Percentiles rank a stretch among this genome's conserved stretches.
Evolutionary conservation across 345 rosid species (phyloP).

Genomic region (sweet orange (Citrus sinensis)): DNA sequence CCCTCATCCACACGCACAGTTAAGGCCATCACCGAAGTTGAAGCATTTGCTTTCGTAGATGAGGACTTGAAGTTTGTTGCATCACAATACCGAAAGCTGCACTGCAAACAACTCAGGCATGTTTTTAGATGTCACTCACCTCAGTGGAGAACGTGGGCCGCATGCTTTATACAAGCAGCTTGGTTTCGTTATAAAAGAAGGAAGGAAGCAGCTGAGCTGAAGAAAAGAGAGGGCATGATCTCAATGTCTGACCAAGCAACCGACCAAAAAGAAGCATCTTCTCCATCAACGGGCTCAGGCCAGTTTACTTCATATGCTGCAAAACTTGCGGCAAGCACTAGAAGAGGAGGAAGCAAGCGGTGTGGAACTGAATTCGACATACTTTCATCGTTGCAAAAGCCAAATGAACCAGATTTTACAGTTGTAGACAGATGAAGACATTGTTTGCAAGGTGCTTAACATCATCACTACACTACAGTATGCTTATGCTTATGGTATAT

Average conservation of each 20-base stretch:
- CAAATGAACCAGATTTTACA: constrained; percentile 42
- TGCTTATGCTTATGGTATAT: neutral
- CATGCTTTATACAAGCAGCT: constrained; percentile 51
- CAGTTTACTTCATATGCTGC: constrained; percentile 13
- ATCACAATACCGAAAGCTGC: constrained; percentile 45
- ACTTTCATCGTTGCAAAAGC: constrained; percentile 33
- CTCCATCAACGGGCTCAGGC: constrained; percentile 7
- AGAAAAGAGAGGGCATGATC: constrained; percentile 22
- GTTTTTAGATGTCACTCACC: constrained; percentile 50
- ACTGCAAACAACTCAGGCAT: constrained; percentile 42
- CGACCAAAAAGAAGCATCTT: neutral
- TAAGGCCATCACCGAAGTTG: constrained; percentile 41
- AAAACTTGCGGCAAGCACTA: constrained; percentile 23
- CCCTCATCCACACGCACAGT: constrained; percentile 57
- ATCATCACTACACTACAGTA: neutral
- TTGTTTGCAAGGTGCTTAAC: neutral
- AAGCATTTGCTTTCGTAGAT: constrained; percentile 46
- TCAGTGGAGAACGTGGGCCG: constrained; percentile 60
- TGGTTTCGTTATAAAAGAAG: constrained; percentile 41
- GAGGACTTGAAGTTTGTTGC: constrained; percentile 56
- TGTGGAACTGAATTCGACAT: constrained; percentile 13
- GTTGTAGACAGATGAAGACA: constrained; percentile 26
- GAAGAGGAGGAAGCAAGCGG: constrained; percentile 37
- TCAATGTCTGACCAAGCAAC: neutral
- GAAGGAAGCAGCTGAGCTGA: constrained; percentile 37